Percentiles rank a stretch among this genome's conserved stretches.
Evolutionary conservation across 768 basidiomycete genomes (phyloP).

Genomic region (Cyclocybe aegerita): DNA sequence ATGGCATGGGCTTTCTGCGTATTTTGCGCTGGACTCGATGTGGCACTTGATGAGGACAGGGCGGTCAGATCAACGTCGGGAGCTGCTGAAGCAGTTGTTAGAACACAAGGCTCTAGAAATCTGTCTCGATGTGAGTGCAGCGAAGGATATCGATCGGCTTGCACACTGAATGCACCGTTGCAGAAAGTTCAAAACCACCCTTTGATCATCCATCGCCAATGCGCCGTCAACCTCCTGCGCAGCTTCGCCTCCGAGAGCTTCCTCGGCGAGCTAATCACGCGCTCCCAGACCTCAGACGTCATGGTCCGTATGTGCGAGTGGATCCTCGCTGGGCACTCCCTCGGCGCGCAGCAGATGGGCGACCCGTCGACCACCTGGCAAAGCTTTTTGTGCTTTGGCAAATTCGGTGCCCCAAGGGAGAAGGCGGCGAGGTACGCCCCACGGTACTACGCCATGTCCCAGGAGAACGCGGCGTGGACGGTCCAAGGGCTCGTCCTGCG

Average conservation of each 20-base stretch:
- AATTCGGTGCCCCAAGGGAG: constrained; percentile 10
- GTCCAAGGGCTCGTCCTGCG: constrained; percentile 17
- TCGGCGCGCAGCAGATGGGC: constrained; percentile 15
- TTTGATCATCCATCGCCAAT: constrained; percentile 21
- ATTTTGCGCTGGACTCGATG: constrained; percentile 22
- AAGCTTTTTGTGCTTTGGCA: constrained; percentile 14
- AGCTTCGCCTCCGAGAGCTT: constrained; percentile 19
- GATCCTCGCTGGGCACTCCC: constrained; percentile 22
- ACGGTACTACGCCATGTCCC: constrained; percentile 26
- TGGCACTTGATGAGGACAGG: constrained; percentile 19
- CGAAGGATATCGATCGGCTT: neutral
- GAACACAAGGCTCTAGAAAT: constrained; percentile 17
- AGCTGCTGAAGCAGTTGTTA: constrained; percentile 22
- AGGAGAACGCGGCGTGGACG: constrained; percentile 22
- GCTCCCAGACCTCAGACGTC: constrained; percentile 18
- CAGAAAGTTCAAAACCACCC: constrained; percentile 21
- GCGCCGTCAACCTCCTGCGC: constrained; percentile 16
- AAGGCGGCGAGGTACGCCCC: constrained; percentile 20
- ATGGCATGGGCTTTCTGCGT: constrained; percentile 16
- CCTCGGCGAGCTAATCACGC: constrained; percentile 18
- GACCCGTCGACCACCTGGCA: constrained; percentile 25
- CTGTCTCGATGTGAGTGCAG: constrained; percentile 20
- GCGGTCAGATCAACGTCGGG: constrained; percentile 15
- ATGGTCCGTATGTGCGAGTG: constrained; percentile 23
- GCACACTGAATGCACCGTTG: neutral